Evolutionary conservation across 306 rosid species (phyloP).

Genomic region (Pyrus betulifolia): DNA sequence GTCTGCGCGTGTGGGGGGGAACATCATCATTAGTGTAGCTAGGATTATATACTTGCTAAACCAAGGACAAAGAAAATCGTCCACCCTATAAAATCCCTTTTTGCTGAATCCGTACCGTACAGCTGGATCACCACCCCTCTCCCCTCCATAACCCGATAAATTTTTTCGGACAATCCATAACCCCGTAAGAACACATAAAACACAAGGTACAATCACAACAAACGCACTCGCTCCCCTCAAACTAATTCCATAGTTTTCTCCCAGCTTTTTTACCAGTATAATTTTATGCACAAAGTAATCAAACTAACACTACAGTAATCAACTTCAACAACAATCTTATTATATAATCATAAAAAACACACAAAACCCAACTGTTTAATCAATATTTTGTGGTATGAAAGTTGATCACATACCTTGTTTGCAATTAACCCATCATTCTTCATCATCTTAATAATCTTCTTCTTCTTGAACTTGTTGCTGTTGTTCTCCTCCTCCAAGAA

Average conservation of each 20-base stretch:
- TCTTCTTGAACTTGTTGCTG: constrained; percentile 35
- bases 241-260: constrained; percentile 32
- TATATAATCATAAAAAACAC: not conserved
- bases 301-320: not conserved
- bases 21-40: constrained; percentile 43
- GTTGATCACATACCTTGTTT: constrained; percentile 51
- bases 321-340: not conserved
- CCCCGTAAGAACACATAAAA: constrained; percentile 27
- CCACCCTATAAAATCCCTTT: constrained; percentile 50
- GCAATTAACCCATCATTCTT: constrained; percentile 15
- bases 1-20: not conserved
- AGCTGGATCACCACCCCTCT: constrained; percentile 49
- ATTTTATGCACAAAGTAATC: constrained; percentile 46
- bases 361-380: not conserved
- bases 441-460: constrained; percentile 7
- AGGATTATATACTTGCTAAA: constrained; percentile 5
- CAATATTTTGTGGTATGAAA: constrained; percentile 23
- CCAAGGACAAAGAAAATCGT: constrained; percentile 34
- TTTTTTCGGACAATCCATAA: not conserved
- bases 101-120: constrained; percentile 36
- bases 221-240: not conserved
- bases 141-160: constrained; percentile 20
- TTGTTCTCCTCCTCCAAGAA: constrained; percentile 4
- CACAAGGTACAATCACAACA: constrained; percentile 12
- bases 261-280: constrained; percentile 56